These are phyloP conservation scores for Hirsutella thompsonii DNA, from an alignment of 2,329 filamentous ascomycete species.

Conservation along the genomic window DNA sequence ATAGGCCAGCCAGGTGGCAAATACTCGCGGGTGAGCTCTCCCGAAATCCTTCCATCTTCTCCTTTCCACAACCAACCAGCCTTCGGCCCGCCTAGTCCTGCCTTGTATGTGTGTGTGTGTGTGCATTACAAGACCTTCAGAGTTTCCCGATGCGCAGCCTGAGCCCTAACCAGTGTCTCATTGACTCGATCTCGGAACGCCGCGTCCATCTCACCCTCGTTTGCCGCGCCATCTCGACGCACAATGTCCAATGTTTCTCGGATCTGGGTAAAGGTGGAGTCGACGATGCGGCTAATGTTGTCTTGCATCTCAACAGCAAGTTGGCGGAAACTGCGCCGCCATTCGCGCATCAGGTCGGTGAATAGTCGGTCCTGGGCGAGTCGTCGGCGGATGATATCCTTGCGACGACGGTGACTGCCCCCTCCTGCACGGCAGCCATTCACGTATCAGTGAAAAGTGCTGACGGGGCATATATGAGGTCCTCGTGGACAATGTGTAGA, in stretches of 20 bases:
- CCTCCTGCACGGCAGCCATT: conserved; percentile 12
- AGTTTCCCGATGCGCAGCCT: background rate
- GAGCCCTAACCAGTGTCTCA: background rate
- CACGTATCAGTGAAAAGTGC: no score
- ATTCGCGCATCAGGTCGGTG: conserved; percentile 12
- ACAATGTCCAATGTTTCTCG: conserved; percentile 20
- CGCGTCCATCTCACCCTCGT: conserved; percentile 23
- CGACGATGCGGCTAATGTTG: conserved; percentile 6
- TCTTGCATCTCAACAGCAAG: conserved; percentile 11
- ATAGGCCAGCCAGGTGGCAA: no score
- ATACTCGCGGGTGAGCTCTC: no score
- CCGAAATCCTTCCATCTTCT: no score
- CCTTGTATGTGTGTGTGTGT: no score
- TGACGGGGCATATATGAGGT: background rate
- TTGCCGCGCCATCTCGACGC: conserved; percentile 20
- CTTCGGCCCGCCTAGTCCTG: no score
- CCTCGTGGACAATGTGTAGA: background rate
- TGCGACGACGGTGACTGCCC: conserved; percentile 19
- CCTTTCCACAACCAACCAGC: no score
- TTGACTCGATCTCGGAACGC: conserved; percentile 20
- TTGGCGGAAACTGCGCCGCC: conserved; percentile 11
- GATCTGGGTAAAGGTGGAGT: conserved; percentile 14
- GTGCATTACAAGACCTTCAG: no score
- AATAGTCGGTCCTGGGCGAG: conserved; percentile 17
- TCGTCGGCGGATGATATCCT: conserved; percentile 16